Base-by-base conservation (phyloP, 1,284 basidiomycete genomes). In the Trichosporon faecale region DNA sequence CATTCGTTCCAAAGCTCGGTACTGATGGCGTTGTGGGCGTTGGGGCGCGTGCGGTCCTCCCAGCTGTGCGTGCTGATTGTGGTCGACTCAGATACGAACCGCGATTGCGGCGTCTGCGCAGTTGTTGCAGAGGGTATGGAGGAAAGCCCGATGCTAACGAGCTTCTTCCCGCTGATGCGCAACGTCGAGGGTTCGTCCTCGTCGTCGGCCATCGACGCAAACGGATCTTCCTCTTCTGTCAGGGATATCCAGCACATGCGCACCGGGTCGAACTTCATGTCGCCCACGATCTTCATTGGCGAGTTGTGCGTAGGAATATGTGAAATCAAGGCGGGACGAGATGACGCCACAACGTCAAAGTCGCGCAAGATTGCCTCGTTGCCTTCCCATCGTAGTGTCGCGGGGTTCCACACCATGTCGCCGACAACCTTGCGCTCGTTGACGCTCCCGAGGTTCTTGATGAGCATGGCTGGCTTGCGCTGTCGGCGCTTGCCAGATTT, bases 341-440 rank as follows among this genome's bases (percentile, higher is more conserved):
- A 95, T 9, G 90, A 90, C 65, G 90, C 88, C 60, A 92, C 87
- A 5, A 88, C 90, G 76, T 98, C 95, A 82, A 98, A 98, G 71
- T 94, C 94, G 70, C 91, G 89, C 52, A 98, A 87, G 12, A 89
- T 89, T 68, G 90, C 89, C 75, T 98, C 95, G 82, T 98, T 98
- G 70, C 96, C 96, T 85, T 98, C 95, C 95, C 95, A 98, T 25
- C 92, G 90, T 27, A 93, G 87, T 8, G 89, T 89, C 40, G 85
- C 85, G 25, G 94, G 93, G 83, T 98, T 98, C 93, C 94, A 98
- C 76, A 90, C 93, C 96, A 98, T 98, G 70, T 96, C 94, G 25
- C 93, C 93, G 69, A 95, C 89, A 57, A 92, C 90, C 88, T 93
- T 95, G 27, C 91, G 87, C 68, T 88, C 87, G 73, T 86, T 85